Evolutionary conservation across 1,284 basidiomycete species (phyloP), one percentile per base, ranked within the genome.

Genomic region (Rhodotorula sp.): DNA sequence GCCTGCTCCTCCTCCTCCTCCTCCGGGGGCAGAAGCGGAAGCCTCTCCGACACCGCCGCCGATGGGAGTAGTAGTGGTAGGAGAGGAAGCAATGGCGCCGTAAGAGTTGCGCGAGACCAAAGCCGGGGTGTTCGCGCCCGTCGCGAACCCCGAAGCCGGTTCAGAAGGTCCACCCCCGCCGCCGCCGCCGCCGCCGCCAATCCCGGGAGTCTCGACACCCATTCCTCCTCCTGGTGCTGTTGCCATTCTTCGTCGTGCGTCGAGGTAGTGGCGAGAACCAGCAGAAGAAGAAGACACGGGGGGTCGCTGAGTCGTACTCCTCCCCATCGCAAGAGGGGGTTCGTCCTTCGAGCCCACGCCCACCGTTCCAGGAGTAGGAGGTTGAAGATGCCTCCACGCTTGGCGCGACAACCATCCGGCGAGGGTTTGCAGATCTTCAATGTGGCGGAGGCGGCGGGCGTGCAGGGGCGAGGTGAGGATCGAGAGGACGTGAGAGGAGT

Each of bases 401-500:
- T 67, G 60, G 2, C 76, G 69, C 6, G 69, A 49, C 51, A 77
- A 21, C 73, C 73, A 77, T 2, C 67, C 73, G 1, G 62, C 69
- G 26, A 77, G 54, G 8, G 75, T 70, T 26, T 60, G 67, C 26
- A 75, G 16, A 49, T 67, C 71, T 39, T 77, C 76, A 48, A 75
- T 68, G 49, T 64, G 64, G 26, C 64, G 62, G 16, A 77, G 29
- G 1, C 73, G 61, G 7, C 67, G 67, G 26, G 62, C n/a, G 48
- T 72, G 65, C 16, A 58, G 47, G 2, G 64, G 57, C 0, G 75
- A 63, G 46, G 61, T 31, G 57, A 79, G 64, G 52, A 78, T 51
- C 18, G 68, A 70, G 20, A 79, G 74, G 31, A 79, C 48, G n/a
- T 69, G 64, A 18, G 67, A 58, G n/a, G 78, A 78, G 49, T 70